Conservation (phyloP, 345 rosid genomes). For the Viola odorata region DNA sequence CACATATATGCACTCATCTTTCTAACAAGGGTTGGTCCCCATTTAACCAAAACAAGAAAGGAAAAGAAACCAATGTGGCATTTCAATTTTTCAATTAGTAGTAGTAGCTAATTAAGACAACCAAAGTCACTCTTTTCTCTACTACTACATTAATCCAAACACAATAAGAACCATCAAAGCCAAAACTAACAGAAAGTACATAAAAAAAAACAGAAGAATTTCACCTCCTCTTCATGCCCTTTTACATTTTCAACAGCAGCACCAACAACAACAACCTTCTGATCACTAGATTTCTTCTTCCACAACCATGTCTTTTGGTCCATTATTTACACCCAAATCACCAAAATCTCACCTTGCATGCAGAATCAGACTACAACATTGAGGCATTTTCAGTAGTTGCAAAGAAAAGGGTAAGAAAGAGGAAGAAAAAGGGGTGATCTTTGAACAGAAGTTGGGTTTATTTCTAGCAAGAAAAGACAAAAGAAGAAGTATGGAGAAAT, state of each 20-base stretch:
- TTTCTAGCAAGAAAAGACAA: too few relatives aligned
- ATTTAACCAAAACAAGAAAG: too few relatives aligned
- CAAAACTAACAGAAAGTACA: too few relatives aligned
- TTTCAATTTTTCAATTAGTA: too few relatives aligned
- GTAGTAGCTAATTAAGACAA: too few relatives aligned
- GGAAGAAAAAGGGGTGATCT: too few relatives aligned
- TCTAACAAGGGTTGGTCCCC: too few relatives aligned
- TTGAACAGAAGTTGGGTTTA: neutral
- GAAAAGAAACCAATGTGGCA: too few relatives aligned
- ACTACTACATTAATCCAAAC: too few relatives aligned
- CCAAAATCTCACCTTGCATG: neutral
- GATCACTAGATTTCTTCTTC: constrained; percentile 75
- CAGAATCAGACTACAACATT: neutral
- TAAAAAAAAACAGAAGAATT: neutral
- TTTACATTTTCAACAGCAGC: constrained; percentile 28
- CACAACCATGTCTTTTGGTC: constrained; percentile 78
- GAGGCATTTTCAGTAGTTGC: neutral
- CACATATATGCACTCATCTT: too few relatives aligned
- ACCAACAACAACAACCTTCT: constrained; percentile 34
- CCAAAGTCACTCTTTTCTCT: too few relatives aligned
- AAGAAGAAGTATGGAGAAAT: neutral
- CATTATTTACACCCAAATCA: constrained; percentile 27
- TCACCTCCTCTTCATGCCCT: constrained; percentile 57
- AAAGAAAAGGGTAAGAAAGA: neutral
- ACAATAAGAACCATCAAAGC: too few relatives aligned